Conservation (phyloP, 352 stramenopile genomes). For the Hyaloperonospora brassicae region DNA sequence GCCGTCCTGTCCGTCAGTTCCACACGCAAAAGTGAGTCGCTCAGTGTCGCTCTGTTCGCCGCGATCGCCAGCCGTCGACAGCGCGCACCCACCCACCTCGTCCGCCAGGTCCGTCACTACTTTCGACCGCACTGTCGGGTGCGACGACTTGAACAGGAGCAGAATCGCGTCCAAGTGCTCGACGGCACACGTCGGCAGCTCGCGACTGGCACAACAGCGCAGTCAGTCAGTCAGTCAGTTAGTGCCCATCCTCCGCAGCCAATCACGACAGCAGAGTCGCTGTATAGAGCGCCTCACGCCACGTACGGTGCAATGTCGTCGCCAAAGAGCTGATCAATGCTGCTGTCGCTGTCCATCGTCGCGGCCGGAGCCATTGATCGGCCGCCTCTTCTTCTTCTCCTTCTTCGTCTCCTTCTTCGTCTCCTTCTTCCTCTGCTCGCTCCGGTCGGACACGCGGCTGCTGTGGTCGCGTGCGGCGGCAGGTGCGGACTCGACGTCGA, state of each 20-base stretch:
- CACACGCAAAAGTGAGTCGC: not conserved
- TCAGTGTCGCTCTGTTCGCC: too few species aligned
- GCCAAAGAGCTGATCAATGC: constrained; percentile 40
- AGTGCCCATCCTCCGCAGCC: not conserved
- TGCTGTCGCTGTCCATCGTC: constrained; percentile 33
- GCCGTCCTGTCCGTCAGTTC: constrained; percentile 32
- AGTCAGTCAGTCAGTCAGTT: not conserved
- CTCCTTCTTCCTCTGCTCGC: too few species aligned
- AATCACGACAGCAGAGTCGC: constrained; percentile 10
- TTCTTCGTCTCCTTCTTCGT: not conserved
- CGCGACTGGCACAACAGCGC: constrained; percentile 25
- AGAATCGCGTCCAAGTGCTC: constrained; percentile 62
- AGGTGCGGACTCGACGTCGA: too few species aligned
- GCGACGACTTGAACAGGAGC: constrained; percentile 47
- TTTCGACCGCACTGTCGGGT: constrained; percentile 44
- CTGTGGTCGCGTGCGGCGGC: too few species aligned
- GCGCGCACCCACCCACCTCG: constrained; percentile 26
- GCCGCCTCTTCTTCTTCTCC: not conserved
- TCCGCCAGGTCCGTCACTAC: constrained; percentile 40
- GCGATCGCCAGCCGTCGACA: too few species aligned
- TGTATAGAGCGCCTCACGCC: constrained; percentile 2
- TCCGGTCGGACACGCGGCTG: too few species aligned
- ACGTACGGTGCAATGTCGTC: constrained; percentile 50
- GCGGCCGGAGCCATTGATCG: not conserved
- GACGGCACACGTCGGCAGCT: constrained; percentile 56